These are phyloP conservation scores for Cicer bijugum DNA, from an alignment of 306 rosid genomes.

Conservation along the genomic window DNA sequence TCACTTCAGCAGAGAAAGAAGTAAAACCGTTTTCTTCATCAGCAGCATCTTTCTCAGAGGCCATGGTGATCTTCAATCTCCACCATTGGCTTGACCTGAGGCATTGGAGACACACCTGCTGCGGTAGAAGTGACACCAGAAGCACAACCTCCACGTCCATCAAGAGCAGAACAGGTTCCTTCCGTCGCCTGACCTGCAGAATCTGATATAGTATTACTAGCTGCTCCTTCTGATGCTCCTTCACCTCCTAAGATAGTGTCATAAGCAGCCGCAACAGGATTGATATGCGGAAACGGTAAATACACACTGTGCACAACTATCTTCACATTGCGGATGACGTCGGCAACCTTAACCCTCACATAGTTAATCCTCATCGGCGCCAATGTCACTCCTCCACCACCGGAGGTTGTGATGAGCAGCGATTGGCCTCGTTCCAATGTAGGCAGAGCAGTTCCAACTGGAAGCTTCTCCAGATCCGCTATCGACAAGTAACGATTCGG, in stretches of 20 bases:
- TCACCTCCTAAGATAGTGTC: constrained; percentile 52
- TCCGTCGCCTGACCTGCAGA: constrained; percentile 39
- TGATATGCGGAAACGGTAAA: constrained; percentile 73
- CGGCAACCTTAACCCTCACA: constrained; percentile 63
- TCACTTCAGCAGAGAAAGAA: constrained; percentile 39
- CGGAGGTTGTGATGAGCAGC: constrained; percentile 61
- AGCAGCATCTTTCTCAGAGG: constrained; percentile 42
- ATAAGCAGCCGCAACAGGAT: constrained; percentile 54
- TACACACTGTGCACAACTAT: constrained; percentile 64
- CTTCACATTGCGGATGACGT: constrained; percentile 62
- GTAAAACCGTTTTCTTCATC: not conserved
- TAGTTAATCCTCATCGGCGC: constrained; percentile 73
- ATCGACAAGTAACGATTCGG: constrained; percentile 62
- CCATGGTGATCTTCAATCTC: constrained; percentile 81
- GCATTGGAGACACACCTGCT: constrained; percentile 43
- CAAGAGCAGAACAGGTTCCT: constrained; percentile 52
- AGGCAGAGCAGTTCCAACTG: constrained; percentile 64
- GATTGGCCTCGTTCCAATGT: constrained; percentile 58
- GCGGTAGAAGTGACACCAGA: not conserved
- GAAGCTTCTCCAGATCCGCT: constrained; percentile 67
- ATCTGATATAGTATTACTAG: constrained; percentile 1
- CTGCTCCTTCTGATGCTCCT: constrained; percentile 44
- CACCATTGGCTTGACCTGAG: constrained; percentile 52
- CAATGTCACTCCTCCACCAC: constrained; percentile 44
- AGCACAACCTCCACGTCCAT: constrained; percentile 49